A percentile compares a stretch with the other conserved stretches of the same genome.
Conservation (phyloP, 208 protist genomes). For the Wallacemonas sp. region DNA sequence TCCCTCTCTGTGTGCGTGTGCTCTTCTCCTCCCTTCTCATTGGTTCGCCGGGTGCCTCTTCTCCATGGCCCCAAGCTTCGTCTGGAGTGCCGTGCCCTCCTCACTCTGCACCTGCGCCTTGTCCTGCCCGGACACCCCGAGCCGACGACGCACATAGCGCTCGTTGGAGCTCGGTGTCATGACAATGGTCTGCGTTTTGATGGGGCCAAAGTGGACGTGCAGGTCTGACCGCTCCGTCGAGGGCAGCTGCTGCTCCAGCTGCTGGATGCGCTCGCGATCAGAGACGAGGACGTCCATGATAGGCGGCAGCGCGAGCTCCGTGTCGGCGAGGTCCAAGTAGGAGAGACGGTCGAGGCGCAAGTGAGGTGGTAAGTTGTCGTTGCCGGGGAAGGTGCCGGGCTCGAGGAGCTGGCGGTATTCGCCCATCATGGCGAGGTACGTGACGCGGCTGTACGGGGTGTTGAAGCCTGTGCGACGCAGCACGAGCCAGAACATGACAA, state of each 20-base stretch:
- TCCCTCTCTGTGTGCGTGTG: too few species aligned
- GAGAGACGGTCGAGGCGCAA: slow-evolving; percentile 75
- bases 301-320: slow-evolving; percentile 81
- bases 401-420: slow-evolving; percentile 85
- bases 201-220: slow-evolving; percentile 73
- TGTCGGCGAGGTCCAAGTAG: slow-evolving; percentile 75
- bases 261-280: slow-evolving; percentile 54
- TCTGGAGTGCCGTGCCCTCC: background rate
- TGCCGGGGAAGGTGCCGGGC: slow-evolving; percentile 70
- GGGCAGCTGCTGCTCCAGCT: slow-evolving; percentile 59
- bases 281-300: slow-evolving; percentile 69
- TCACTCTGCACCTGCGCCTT: slow-evolving; percentile 18
- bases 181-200: slow-evolving; percentile 76
- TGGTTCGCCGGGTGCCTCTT: background rate
- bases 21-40: too few species aligned
- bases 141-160: slow-evolving; percentile 74
- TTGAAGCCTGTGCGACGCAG: slow-evolving; percentile 82
- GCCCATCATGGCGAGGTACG: slow-evolving; percentile 80
- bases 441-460: slow-evolving; percentile 77
- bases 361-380: slow-evolving; percentile 75
- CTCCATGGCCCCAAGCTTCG: background rate
- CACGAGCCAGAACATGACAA: slow-evolving; percentile 80
- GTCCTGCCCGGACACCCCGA: slow-evolving; percentile 58
- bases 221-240: slow-evolving; percentile 65
- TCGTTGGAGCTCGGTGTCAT: slow-evolving; percentile 71